A percentile compares a stretch with the other conserved stretches of the same genome.
phyloP scores from a whole-genome alignment of 345 rosid species.

The Gossypium bickii region DNA sequence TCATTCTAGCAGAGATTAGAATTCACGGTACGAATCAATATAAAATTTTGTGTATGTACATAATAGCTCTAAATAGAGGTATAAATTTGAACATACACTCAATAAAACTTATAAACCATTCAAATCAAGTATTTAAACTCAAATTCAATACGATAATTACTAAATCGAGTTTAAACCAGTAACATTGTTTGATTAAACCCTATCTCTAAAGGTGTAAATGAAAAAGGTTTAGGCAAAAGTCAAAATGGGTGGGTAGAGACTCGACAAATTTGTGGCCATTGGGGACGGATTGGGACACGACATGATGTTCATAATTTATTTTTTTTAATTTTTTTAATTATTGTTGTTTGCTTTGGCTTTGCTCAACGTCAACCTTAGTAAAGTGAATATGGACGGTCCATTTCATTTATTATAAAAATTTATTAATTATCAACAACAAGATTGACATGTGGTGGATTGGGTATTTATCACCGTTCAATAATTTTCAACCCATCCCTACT shows the following conservation, averaged over 20 bases:
- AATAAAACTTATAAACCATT: no score
- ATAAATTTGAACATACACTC: fast-evolving
- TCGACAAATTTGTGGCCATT: conserved; percentile 20
- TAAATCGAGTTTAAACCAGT: no score
- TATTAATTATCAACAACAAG: background rate
- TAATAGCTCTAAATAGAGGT: background rate
- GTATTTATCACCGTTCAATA: background rate
- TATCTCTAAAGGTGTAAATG: no score
- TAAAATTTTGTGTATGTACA: background rate
- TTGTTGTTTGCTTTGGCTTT: conserved; percentile 29
- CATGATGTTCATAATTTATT: background rate
- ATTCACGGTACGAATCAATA: background rate
- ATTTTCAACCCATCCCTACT: background rate
- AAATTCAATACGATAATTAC: no score
- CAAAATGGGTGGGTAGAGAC: conserved; percentile 43
- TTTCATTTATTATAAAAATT: background rate
- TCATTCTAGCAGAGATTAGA: no score
- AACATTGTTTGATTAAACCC: no score
- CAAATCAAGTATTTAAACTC: no score
- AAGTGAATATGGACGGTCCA: conserved; percentile 29
- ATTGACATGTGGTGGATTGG: conserved; percentile 5
- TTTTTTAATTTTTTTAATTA: no score
- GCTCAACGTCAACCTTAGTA: conserved; percentile 41
- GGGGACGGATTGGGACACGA: conserved; percentile 11
- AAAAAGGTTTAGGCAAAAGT: conserved; percentile 26